Percentiles rank a stretch among this genome's conserved stretches.
These are phyloP conservation scores for Annona cherimola DNA, from an alignment of 164 flowering plant genomes.

Conservation along the genomic window DNA sequence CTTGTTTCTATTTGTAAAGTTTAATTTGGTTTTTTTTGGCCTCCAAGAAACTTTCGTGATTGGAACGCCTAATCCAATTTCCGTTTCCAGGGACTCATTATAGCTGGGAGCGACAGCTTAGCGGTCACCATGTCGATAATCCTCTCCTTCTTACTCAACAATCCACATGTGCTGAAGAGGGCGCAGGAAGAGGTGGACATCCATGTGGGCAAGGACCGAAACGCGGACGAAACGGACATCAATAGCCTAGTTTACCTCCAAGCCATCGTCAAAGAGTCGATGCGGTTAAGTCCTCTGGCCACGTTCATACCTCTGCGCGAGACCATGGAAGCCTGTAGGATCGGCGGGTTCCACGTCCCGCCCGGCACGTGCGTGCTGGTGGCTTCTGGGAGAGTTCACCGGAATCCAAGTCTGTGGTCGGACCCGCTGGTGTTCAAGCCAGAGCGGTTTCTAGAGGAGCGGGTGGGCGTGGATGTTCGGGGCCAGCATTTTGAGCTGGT, in stretches of 20 bases:
- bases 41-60: not conserved
- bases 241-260: slow-evolving; percentile 31
- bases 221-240: slow-evolving; percentile 31
- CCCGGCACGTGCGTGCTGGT: slow-evolving; percentile 22
- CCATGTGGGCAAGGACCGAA: slow-evolving; percentile 23
- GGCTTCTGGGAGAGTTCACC: slow-evolving; percentile 27
- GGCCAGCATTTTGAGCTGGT: slow-evolving; percentile 30
- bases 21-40: no score
- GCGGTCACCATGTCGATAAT: slow-evolving; percentile 23
- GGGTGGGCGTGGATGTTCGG: slow-evolving; percentile 16
- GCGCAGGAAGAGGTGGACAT: slow-evolving; percentile 30
- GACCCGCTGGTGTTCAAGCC: slow-evolving; percentile 21
- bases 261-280: slow-evolving; percentile 36
- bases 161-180: slow-evolving; percentile 16
- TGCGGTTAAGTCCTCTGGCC: slow-evolving; percentile 28
- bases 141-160: slow-evolving; percentile 23
- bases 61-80: not conserved
- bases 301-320: slow-evolving; percentile 19
- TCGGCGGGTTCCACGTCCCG: slow-evolving; percentile 24
- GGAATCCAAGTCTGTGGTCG: slow-evolving; percentile 24
- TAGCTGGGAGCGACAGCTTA: slow-evolving; percentile 30
- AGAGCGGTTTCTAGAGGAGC: slow-evolving; percentile 24
- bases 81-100: slow-evolving; percentile 15
- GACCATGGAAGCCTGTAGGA: slow-evolving; percentile 24
- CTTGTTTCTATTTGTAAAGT: not conserved